A percentile compares a stretch with the other conserved stretches of the same genome.
phyloP scores from a whole-genome alignment of 192 early-diverging fungal species.

The Dissophora globulifera region DNA sequence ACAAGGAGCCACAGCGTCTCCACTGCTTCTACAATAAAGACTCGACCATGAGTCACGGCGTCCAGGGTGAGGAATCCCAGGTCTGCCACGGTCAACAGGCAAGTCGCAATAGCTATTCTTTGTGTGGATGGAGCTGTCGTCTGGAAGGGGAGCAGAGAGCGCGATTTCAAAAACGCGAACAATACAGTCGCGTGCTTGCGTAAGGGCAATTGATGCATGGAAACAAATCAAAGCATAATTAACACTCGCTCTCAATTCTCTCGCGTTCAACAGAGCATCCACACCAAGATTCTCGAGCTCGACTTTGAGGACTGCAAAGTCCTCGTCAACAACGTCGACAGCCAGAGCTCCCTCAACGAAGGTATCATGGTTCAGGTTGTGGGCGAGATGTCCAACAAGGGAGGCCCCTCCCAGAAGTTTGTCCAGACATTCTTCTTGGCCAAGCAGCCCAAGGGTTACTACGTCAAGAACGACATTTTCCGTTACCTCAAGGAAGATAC shows the following conservation, averaged over 20 bases:
- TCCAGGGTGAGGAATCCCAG: conserved; percentile 77
- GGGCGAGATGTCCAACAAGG: conserved; percentile 91
- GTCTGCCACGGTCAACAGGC: conserved; percentile 80
- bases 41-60: conserved; percentile 84
- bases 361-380: conserved; percentile 92
- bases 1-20: conserved; percentile 81
- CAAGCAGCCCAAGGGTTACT: conserved; percentile 90
- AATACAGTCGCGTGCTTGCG: too few relatives aligned
- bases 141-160: too few relatives aligned
- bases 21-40: conserved; percentile 91
- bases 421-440: conserved; percentile 93
- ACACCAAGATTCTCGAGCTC: conserved; percentile 74
- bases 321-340: conserved; percentile 88
- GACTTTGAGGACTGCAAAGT: conserved; percentile 91
- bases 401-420: conserved; percentile 84
- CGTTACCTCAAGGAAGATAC: conserved; percentile 93
- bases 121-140: too few relatives aligned
- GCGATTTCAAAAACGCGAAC: too few relatives aligned
- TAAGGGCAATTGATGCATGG: too few relatives aligned
- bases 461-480: conserved; percentile 94
- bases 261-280: conserved; percentile 75
- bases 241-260: too few relatives aligned
- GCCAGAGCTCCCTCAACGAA: conserved; percentile 75
- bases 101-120: too few relatives aligned
- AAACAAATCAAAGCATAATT: too few relatives aligned